phyloP scores from a whole-genome alignment of 2,329 filamentous ascomycete genomes.

The Hypoxylon sp. region DNA sequence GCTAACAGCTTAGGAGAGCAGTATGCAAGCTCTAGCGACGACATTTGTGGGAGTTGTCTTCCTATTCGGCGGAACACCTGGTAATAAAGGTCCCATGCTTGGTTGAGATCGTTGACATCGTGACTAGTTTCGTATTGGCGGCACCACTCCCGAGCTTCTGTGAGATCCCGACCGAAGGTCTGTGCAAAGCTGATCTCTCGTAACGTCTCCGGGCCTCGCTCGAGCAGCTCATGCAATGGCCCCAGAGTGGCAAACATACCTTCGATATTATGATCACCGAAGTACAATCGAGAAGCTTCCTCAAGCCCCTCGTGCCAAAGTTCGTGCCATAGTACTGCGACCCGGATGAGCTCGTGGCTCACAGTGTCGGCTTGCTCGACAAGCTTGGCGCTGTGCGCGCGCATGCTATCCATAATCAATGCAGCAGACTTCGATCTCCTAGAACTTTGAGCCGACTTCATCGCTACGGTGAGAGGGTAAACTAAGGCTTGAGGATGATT shows the following conservation, averaged over 20 bases:
- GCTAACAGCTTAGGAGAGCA: constrained; percentile 94
- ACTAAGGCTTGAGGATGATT: constrained; percentile 96
- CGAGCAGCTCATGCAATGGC: constrained; percentile 91
- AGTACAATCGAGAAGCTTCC: constrained; percentile 96
- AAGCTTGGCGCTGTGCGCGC: constrained; percentile 90
- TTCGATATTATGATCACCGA: constrained; percentile 96
- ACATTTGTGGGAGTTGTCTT: constrained; percentile 92
- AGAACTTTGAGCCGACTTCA: constrained; percentile 90
- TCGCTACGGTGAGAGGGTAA: constrained; percentile 96
- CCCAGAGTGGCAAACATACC: constrained; percentile 95
- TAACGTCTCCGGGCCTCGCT: constrained; percentile 91
- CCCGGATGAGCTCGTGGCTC: constrained; percentile 95
- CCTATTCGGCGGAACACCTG: constrained; percentile 97
- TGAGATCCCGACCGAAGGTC: constrained; percentile 94
- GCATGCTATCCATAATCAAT: constrained; percentile 98
- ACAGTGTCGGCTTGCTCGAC: constrained; percentile 97
- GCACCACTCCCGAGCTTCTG: constrained; percentile 96
- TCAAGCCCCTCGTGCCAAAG: constrained; percentile 98
- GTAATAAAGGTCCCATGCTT: constrained; percentile 99
- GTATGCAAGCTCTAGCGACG: constrained; percentile 93
- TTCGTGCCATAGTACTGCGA: constrained; percentile 98
- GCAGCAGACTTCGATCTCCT: constrained; percentile 88
- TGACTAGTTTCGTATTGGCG: constrained; percentile 89
- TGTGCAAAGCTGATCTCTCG: constrained; percentile 98
- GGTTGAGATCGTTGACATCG: constrained; percentile 94